Evolutionary conservation across 2,329 filamentous ascomycete genomes (phyloP).

Genomic region (Pezicula rhizophila): DNA sequence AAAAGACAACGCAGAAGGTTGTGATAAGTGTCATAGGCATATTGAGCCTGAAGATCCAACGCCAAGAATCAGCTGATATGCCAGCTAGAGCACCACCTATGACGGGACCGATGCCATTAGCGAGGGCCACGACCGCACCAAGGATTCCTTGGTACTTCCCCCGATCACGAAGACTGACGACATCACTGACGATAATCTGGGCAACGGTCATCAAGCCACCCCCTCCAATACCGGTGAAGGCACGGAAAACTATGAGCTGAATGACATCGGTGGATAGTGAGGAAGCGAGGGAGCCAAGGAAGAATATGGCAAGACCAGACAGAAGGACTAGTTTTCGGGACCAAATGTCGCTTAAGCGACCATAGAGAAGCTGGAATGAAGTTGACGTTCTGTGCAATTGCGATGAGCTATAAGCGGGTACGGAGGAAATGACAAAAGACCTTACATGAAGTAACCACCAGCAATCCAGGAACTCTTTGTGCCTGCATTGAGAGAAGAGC

Average conservation of each 20-base stretch:
- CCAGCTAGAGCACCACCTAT: constrained; percentile 41
- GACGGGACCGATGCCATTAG: constrained; percentile 48
- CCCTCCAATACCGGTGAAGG: constrained; percentile 45
- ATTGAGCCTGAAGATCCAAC: constrained; percentile 32
- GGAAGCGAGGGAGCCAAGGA: constrained; percentile 36
- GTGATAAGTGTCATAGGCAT: constrained; percentile 44
- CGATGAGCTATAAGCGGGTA: not conserved
- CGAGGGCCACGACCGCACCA: constrained; percentile 45
- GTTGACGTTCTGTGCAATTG: constrained; percentile 18
- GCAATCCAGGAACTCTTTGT: constrained; percentile 49
- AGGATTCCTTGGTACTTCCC: constrained; percentile 27
- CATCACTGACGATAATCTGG: constrained; percentile 42
- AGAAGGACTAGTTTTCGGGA: constrained; percentile 32
- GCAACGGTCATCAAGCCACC: constrained; percentile 39
- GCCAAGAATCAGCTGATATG: constrained; percentile 7
- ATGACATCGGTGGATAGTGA: constrained; percentile 34
- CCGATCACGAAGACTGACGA: constrained; percentile 40
- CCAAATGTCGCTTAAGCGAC: constrained; percentile 41
- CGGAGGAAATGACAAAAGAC: constrained; percentile 5
- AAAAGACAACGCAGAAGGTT: constrained; percentile 41
- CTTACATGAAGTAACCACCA: constrained; percentile 49
- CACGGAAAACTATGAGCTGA: constrained; percentile 42
- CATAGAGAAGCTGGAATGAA: constrained; percentile 41
- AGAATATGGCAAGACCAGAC: constrained; percentile 35
- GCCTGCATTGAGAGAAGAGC: constrained; percentile 42